These are phyloP conservation scores for Fistulinella prunicolor DNA, from an alignment of 768 basidiomycete genomes.

Conservation along the genomic window DNA sequence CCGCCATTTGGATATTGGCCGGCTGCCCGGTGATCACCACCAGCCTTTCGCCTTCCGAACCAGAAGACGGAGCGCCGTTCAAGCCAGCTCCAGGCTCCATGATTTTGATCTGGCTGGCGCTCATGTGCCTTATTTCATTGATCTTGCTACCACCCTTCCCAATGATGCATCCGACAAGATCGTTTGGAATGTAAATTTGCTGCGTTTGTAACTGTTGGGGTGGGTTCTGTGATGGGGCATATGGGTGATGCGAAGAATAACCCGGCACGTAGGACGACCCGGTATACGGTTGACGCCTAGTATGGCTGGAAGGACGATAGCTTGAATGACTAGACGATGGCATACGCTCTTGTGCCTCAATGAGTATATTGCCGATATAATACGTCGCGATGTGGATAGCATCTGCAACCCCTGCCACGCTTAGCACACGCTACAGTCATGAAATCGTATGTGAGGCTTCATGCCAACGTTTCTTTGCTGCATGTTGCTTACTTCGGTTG, in stretches of 20 bases:
- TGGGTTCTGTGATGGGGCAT: conserved; percentile 52
- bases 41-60: conserved; percentile 83
- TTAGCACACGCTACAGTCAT: conserved; percentile 78
- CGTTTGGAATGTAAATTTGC: conserved; percentile 97
- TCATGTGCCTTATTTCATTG: conserved; percentile 96
- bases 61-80: conserved; percentile 68
- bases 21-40: conserved; percentile 98
- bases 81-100: conserved; percentile 92
- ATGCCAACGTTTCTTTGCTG: neutral
- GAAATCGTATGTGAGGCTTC: conserved; percentile 15
- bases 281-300: conserved; percentile 45
- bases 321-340: conserved; percentile 55
- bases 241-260: conserved; percentile 47
- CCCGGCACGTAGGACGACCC: conserved; percentile 74
- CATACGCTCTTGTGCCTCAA: conserved; percentile 86
- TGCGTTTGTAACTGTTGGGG: conserved; percentile 87
- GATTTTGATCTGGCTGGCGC: conserved; percentile 95
- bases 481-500: conserved; percentile 78
- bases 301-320: conserved; percentile 65
- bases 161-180: conserved; percentile 95
- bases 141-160: conserved; percentile 98
- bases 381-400: conserved; percentile 99
- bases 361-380: conserved; percentile 97
- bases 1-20: conserved; percentile 93
- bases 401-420: conserved; percentile 97